Evolutionary conservation across 1,284 basidiomycete genomes (phyloP), one percentile per base, ranked within the genome.

Genomic region (Mixia osmundae): DNA sequence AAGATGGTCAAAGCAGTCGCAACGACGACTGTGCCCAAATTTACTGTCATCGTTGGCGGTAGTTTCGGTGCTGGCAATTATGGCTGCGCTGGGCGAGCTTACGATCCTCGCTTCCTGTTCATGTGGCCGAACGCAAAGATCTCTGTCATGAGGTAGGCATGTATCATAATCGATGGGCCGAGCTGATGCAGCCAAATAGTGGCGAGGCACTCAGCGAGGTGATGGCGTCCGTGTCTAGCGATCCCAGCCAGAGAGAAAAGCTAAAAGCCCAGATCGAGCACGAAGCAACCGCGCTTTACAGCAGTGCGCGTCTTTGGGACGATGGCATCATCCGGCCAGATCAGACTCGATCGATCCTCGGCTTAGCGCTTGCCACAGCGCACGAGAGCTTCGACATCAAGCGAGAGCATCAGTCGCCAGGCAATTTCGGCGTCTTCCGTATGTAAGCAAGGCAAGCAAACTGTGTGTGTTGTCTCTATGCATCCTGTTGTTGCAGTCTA

Each of bases 71-170:
- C 85, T 11, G 85, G 85, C 8, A 91, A 89, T 58, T 94, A 91
- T 50, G 83, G 79, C 71, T 47, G 41, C 67, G 49, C 27, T n/a
- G 43, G 43, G 3, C 29, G 42, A 29, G 37, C 37, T 34, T 75
- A 77, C 45, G 78, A 78, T 14, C 83, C 85, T 3, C 67, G 83
- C 42, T 91, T 94, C 66, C 58, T 94, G 37, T 94, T 79, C 77
- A 87, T 85, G 79, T 94, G 87, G 85, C 85, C 85, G 41, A 89
- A 87, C 48, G 79, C 85, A 21, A 83, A 77, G 55, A 75, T 91
- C 3, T 78, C 75, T n/a, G 85, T 94, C 30, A 94, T 94, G 87
- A 85, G 87, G 29, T 78, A 78, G 2, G 77, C 73, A 29, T 85
- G 91, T n/a, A n/a, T n/a, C n/a, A n/a, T n/a, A n/a, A n/a, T n/a